Evolutionary conservation across 2,329 filamentous ascomycete genomes (phyloP).

Genomic region (Gremmenia infestans): DNA sequence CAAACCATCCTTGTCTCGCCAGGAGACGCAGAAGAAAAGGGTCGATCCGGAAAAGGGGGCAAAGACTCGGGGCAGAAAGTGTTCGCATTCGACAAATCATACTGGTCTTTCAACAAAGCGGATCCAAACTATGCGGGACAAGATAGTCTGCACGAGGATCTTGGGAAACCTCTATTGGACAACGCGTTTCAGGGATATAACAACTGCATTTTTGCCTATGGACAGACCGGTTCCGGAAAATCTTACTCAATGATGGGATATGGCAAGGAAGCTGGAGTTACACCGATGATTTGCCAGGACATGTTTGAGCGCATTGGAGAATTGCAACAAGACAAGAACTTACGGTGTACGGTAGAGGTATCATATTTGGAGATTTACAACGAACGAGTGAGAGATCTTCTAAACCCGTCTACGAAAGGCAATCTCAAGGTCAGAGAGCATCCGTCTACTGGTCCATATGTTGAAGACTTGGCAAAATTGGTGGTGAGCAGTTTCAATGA

Average conservation of each 20-base stretch:
- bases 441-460: conserved; percentile 94
- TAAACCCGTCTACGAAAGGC: conserved; percentile 93
- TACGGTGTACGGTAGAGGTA: conserved; percentile 91
- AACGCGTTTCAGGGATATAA: conserved; percentile 99
- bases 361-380: conserved; percentile 99
- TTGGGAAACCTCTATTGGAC: conserved; percentile 86
- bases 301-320: conserved; percentile 86
- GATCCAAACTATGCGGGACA: conserved; percentile 85
- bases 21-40: conserved; percentile 49
- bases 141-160: conserved; percentile 79
- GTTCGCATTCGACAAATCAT: conserved; percentile 95
- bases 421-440: conserved; percentile 97
- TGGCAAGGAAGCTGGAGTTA: conserved; percentile 90
- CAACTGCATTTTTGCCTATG: conserved; percentile 99
- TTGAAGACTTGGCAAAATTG: conserved; percentile 94
- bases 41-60: conserved; percentile 52
- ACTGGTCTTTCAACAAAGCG: conserved; percentile 91
- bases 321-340: conserved; percentile 66
- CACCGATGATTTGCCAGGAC: conserved; percentile 92
- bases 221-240: conserved; percentile 96
- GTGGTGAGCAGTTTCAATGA: conserved; percentile 90
- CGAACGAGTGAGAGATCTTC: conserved; percentile 88
- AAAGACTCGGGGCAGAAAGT: conserved; percentile 73
- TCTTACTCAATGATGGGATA: conserved; percentile 99
- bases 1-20: conserved; percentile 84